A percentile compares a stretch with the other conserved stretches of the same genome.
Conservation (phyloP, 1,284 basidiomycete species). For the Stygiomarasmius scandens region DNA sequence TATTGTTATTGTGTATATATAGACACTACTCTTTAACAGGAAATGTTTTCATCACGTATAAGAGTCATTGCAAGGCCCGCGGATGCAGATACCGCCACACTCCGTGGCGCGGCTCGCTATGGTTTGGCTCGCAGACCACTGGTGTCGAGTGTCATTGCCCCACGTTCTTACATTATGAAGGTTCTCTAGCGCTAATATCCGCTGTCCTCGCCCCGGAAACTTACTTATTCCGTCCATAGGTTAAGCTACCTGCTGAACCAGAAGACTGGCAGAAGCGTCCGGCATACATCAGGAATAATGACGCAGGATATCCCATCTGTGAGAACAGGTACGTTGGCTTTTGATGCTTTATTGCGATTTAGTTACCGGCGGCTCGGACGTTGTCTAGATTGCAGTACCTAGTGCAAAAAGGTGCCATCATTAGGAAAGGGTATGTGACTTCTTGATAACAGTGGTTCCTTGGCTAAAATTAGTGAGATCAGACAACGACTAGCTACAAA, state of each 20-base stretch:
- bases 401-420: conserved; percentile 79
- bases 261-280: conserved; percentile 82
- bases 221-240: conserved; percentile 40
- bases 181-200: conserved; percentile 35
- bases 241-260: conserved; percentile 79
- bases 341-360: conserved; percentile 21
- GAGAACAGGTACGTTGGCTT: conserved; percentile 66
- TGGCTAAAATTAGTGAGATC: conserved; percentile 10
- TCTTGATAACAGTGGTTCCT: conserved; percentile 25
- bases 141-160: conserved; percentile 77
- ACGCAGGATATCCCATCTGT: conserved; percentile 73
- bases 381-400: conserved; percentile 72
- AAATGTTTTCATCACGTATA: conserved; percentile 64
- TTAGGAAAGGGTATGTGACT: conserved; percentile 70
- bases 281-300: conserved; percentile 76
- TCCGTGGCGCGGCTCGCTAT: conserved; percentile 81
- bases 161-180: conserved; percentile 83
- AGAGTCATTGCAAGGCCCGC: conserved; percentile 75
- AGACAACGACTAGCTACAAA: conserved; percentile 78
- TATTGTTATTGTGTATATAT: conserved; percentile 8
- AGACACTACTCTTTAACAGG: conserved; percentile 39
- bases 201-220: background rate
- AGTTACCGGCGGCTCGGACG: conserved; percentile 29
- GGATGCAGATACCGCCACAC: conserved; percentile 82
- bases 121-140: conserved; percentile 74